Evolutionary conservation across 2,329 filamentous ascomycete species (phyloP).

Genomic region (Diplodia mutila): DNA sequence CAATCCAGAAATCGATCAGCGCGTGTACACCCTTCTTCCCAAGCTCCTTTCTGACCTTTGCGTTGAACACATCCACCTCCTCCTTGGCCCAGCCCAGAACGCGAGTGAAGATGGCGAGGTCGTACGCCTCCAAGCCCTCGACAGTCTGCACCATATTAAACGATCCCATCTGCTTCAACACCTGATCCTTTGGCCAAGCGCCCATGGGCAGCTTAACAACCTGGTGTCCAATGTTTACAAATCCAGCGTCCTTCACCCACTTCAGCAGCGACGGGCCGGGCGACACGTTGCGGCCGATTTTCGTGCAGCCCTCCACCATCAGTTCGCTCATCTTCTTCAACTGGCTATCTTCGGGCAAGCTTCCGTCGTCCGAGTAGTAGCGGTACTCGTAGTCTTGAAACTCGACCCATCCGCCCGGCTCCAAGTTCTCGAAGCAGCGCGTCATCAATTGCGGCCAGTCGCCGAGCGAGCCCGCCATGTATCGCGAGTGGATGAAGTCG

Average conservation of each 20-base stretch:
- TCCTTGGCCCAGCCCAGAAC: conserved; percentile 48
- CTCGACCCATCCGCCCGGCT: conserved; percentile 30
- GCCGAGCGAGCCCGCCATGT: conserved; percentile 56
- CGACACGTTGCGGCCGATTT: conserved; percentile 42
- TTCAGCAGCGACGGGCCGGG: conserved; percentile 43
- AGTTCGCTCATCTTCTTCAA: not conserved
- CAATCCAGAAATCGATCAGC: not conserved
- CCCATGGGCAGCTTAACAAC: conserved; percentile 29
- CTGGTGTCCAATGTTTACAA: conserved; percentile 44
- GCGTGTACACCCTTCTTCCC: conserved; percentile 17
- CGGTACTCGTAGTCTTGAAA: conserved; percentile 31
- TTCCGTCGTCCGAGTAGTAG: conserved; percentile 31
- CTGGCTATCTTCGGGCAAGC: conserved; percentile 26
- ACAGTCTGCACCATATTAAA: conserved; percentile 44
- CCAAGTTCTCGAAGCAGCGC: conserved; percentile 61
- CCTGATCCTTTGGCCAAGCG: conserved; percentile 31
- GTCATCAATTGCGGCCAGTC: conserved; percentile 57
- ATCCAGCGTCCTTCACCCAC: conserved; percentile 48
- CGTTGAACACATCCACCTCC: conserved; percentile 47
- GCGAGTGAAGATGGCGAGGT: conserved; percentile 47
- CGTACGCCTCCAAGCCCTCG: conserved; percentile 48
- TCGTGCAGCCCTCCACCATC: not conserved
- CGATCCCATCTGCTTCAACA: conserved; percentile 30
- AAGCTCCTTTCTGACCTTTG: conserved; percentile 32
- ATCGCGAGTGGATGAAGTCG: conserved; percentile 60